Evolutionary conservation across 768 basidiomycete species (phyloP).

Genomic region (Suillus brevipes): DNA sequence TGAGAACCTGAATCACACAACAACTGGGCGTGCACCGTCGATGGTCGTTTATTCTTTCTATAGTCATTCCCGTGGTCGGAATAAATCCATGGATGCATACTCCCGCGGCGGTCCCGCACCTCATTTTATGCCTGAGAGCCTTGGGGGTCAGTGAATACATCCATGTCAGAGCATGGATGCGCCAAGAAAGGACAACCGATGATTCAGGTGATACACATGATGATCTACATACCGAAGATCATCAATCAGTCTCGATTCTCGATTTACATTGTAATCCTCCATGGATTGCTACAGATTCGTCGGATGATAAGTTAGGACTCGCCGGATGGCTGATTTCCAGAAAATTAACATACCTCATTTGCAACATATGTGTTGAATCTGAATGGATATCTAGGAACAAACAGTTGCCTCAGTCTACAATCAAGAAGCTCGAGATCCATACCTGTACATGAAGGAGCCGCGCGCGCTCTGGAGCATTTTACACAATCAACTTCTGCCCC

Average conservation of each 20-base stretch:
- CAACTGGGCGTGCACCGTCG: too few species aligned
- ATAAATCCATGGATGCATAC: constrained; percentile 24
- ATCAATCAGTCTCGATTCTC: not conserved
- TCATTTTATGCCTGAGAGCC: constrained; percentile 38
- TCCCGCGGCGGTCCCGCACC: constrained; percentile 7
- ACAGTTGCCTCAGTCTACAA: not conserved
- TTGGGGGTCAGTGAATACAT: not conserved
- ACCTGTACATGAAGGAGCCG: not conserved
- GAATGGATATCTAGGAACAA: not conserved
- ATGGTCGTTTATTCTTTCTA: not conserved
- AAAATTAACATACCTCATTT: not conserved
- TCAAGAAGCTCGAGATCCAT: not conserved
- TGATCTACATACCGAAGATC: not conserved
- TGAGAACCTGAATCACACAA: constrained; percentile 21
- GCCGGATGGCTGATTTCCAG: too few species aligned
- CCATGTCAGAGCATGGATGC: not conserved
- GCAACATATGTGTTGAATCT: not conserved
- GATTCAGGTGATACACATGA: not conserved
- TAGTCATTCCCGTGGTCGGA: constrained; percentile 21
- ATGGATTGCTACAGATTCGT: too few species aligned
- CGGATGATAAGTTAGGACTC: too few species aligned
- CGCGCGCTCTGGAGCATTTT: too few species aligned
- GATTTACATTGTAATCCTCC: not conserved
- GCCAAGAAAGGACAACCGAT: not conserved
- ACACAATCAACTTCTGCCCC: constrained; percentile 38